A percentile compares a stretch with the other conserved stretches of the same genome.
Conservation (phyloP, 805 yeast species). For the Ogataea paraovalis region DNA sequence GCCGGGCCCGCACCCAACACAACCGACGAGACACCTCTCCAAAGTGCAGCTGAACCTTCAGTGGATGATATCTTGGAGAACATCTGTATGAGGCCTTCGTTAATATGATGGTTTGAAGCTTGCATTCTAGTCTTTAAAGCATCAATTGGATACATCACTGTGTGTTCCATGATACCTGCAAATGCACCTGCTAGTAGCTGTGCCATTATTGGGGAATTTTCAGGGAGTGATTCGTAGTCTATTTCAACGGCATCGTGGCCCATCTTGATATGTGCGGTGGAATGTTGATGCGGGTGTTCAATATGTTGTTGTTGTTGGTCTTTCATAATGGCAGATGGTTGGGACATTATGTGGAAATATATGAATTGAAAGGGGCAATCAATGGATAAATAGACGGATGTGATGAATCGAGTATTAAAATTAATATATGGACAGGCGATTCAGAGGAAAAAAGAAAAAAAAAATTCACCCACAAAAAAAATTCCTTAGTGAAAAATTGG, state of each 20-base stretch:
- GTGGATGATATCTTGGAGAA: slow-evolving; percentile 73
- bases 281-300: background rate
- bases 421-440: no score
- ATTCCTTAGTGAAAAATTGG: no score
- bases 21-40: slow-evolving; percentile 93
- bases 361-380: no score
- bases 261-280: slow-evolving; percentile 8
- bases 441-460: no score
- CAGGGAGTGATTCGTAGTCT: slow-evolving; percentile 92
- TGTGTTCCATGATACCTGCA: slow-evolving; percentile 99
- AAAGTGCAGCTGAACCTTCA: slow-evolving; percentile 84
- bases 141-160: slow-evolving; percentile 94
- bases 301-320: background rate
- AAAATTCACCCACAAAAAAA: no score
- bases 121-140: slow-evolving; percentile 97
- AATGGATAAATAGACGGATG: background rate
- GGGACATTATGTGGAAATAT: background rate
- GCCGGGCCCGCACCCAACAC: slow-evolving; percentile 99
- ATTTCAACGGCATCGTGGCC: slow-evolving; percentile 40
- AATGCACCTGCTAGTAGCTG: slow-evolving; percentile 92
- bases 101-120: slow-evolving; percentile 33
- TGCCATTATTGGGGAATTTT: slow-evolving; percentile 73
- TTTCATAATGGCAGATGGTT: slow-evolving; percentile 1
- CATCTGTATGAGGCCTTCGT: slow-evolving; percentile 54
- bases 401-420: no score